Conservation (phyloP, 495 filamentous ascomycete genomes). For the Apodospora peruviana region DNA sequence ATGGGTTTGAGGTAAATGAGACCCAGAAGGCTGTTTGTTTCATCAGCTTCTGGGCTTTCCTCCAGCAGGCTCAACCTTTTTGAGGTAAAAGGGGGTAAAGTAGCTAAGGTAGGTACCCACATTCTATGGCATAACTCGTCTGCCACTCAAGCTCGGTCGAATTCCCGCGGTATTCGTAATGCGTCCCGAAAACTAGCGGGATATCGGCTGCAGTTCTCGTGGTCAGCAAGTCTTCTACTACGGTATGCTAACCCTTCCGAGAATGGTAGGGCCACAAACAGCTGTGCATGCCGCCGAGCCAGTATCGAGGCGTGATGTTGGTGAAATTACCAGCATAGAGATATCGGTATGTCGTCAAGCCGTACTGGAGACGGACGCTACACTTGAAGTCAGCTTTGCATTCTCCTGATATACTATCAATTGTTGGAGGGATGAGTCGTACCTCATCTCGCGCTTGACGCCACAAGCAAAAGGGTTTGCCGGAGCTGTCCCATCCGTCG, state of each 20-base stretch:
- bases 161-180: constrained; percentile 25
- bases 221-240: background rate
- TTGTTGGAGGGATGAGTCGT: no score
- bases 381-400: background rate
- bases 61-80: background rate
- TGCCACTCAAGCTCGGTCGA: constrained; percentile 28
- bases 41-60: background rate
- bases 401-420: no score
- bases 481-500: no score
- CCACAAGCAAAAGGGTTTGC: no score
- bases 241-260: background rate
- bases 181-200: constrained; percentile 37
- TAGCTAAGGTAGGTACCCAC: no score
- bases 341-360: constrained; percentile 26
- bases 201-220: constrained; percentile 27
- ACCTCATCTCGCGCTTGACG: no score
- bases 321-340: constrained; percentile 31
- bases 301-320: constrained; percentile 29
- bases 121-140: constrained; percentile 35
- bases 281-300: constrained; percentile 38
- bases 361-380: constrained; percentile 5
- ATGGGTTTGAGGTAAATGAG: constrained; percentile 13
- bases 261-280: background rate
- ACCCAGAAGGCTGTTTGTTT: constrained; percentile 15
- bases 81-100: no score